Evolutionary conservation across 192 early-diverging fungal species (phyloP).

Genomic region (Radiomyces spectabilis): DNA sequence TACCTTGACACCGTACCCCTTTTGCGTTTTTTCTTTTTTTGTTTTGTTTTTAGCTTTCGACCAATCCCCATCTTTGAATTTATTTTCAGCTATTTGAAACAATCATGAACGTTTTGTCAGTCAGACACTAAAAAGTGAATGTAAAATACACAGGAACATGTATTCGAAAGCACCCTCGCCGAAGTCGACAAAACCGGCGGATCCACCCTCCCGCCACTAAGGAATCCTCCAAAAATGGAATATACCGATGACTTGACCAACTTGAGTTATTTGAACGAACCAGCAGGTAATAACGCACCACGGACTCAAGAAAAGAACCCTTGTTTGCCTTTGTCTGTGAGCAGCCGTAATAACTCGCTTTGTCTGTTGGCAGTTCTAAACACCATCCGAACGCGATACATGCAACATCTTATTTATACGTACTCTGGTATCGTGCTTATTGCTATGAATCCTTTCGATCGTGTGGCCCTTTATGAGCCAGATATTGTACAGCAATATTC

Average conservation of each 20-base stretch:
- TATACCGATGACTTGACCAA: constrained; percentile 87
- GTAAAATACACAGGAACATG: constrained; percentile 45
- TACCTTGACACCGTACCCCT: too few relatives aligned
- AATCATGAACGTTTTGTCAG: too few relatives aligned
- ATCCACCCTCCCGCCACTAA: constrained; percentile 78
- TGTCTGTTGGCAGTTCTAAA: constrained; percentile 64
- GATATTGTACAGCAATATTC: constrained; percentile 92
- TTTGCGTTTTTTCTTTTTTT: too few relatives aligned
- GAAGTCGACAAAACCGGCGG: constrained; percentile 62
- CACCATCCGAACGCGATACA: constrained; percentile 86
- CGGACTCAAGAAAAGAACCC: too few relatives aligned
- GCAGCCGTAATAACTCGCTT: neutral
- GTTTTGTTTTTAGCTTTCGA: too few relatives aligned
- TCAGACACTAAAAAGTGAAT: too few relatives aligned
- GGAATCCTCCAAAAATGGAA: constrained; percentile 89
- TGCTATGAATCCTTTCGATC: constrained; percentile 92
- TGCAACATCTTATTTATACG: constrained; percentile 93
- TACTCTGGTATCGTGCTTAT: constrained; percentile 99
- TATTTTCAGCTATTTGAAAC: too few relatives aligned
- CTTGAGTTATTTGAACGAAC: constrained; percentile 93
- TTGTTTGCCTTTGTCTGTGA: too few relatives aligned
- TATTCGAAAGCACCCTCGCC: constrained; percentile 64
- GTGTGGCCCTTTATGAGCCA: constrained; percentile 81
- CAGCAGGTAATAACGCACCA: constrained; percentile 59
- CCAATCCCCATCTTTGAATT: too few relatives aligned